Evolutionary conservation across 306 rosid species (phyloP), one percentile per base, ranked within the genome.

Genomic region (Pterocarpus macrocarpus): DNA sequence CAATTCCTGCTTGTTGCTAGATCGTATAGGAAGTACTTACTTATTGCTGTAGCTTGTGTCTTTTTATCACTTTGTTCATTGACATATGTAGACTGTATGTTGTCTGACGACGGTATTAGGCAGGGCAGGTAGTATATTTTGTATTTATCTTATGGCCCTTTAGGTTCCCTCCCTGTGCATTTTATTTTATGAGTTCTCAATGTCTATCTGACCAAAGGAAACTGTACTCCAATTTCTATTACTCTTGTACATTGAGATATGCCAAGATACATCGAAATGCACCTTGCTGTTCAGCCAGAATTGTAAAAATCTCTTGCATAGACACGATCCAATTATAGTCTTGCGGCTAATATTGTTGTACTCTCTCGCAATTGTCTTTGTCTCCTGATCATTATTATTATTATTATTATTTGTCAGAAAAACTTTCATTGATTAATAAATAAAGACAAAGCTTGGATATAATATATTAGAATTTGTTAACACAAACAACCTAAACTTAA

Each of bases 231-330:
- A 50, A 69, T 80, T 75, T 44, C 64, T 56, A 35, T 16, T 81
- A 82, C 79, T 70, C 64, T 80, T 86, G 82, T 85, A 83, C 85
- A 52, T 82, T 85, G 92, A 85, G 85, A 70, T 70, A 76, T 78
- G 12, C 79, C 79, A 22, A 87, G 66, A 73, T 81, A 71, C 84
- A 76, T 17, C 50, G 39, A 32, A 55, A 52, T 80, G 75, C 84
- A 80, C 84, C 36, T 22, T 80, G 55, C 49, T 76, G 50, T 49
- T 13, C 1, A 14, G 38, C n/a, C 7, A 8, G 15, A 52, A 16
- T 65, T 75, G 58, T 33, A 75, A 15, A 75, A 75, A 61, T 59
- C n/a, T 39, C 44, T 30, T 41, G 59, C 57, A 35, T 5, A 15
- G 1, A 16, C 64, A 16, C n/a, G 45, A 32, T 10, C 61, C 36